These are phyloP conservation scores for Acanthamoeba lenticulata DNA, from an alignment of 208 protist species.

Conservation along the genomic window DNA sequence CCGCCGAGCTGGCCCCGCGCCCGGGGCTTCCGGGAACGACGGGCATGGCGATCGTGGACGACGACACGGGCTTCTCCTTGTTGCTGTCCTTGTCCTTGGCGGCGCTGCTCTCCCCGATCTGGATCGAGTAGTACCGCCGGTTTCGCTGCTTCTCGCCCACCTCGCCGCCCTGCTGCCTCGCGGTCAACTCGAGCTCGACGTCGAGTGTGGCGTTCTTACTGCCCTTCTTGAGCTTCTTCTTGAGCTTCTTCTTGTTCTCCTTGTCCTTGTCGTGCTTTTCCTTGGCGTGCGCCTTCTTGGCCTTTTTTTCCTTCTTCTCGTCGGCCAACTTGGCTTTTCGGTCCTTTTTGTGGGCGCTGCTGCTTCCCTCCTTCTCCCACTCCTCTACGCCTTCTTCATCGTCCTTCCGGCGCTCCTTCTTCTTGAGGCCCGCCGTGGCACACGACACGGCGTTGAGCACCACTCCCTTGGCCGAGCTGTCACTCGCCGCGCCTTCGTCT, in stretches of 20 bases:
- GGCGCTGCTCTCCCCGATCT: slow-evolving; percentile 2
- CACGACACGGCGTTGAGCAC: neutral
- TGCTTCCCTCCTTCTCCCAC: neutral
- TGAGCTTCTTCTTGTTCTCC: neutral
- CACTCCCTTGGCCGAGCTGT: neutral
- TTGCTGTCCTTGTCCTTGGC: neutral
- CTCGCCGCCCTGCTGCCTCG: neutral
- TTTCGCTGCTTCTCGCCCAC: neutral
- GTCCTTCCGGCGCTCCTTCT: slow-evolving; percentile 26
- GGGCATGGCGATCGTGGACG: slow-evolving; percentile 12
- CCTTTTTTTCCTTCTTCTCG: neutral
- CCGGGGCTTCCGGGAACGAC: neutral
- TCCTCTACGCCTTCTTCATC: neutral
- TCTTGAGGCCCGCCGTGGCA: neutral
- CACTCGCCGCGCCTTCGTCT: neutral
- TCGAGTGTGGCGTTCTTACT: too few species aligned
- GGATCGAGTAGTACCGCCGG: slow-evolving; percentile 19
- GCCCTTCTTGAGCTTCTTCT: neutral
- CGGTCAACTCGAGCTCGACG: too few species aligned
- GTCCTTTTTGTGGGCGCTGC: neutral
- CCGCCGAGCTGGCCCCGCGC: neutral
- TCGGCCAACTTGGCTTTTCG: neutral
- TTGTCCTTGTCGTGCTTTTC: neutral
- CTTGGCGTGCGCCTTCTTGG: neutral
- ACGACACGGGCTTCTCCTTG: neutral